Percentiles rank a stretch among this genome's conserved stretches.
These are phyloP conservation scores for Ciborinia camelliae DNA, from an alignment of 2,329 filamentous ascomycete species.

Conservation along the genomic window DNA sequence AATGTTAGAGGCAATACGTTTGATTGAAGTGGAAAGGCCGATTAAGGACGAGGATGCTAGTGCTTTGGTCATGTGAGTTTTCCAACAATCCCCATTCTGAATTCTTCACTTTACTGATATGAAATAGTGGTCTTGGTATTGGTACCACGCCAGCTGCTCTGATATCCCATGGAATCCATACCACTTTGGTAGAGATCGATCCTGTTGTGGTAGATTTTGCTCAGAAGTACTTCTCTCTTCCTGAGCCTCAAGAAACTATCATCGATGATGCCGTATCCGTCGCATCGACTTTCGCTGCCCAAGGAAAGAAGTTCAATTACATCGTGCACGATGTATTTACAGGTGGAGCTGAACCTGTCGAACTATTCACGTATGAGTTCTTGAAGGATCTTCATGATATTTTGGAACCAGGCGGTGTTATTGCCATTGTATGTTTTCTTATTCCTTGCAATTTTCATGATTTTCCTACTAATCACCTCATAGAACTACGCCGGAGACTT, in stretches of 20 bases:
- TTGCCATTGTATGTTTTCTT: slow-evolving; percentile 69
- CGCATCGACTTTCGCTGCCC: slow-evolving; percentile 46
- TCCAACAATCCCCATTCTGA: background rate
- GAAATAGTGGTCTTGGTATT: slow-evolving; percentile 74
- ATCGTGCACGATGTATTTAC: slow-evolving; percentile 98
- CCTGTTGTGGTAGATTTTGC: slow-evolving; percentile 84
- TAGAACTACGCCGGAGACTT: slow-evolving; percentile 96
- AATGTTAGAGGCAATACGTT: slow-evolving; percentile 86
- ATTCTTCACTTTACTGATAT: slow-evolving; percentile 10
- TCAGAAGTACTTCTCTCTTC: slow-evolving; percentile 75
- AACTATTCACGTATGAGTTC: slow-evolving; percentile 86
- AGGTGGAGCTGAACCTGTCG: slow-evolving; percentile 84
- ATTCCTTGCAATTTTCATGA: background rate
- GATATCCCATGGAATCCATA: slow-evolving; percentile 83
- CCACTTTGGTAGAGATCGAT: slow-evolving; percentile 93
- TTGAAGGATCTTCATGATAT: slow-evolving; percentile 66
- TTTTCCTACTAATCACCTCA: background rate
- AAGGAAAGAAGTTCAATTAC: slow-evolving; percentile 67
- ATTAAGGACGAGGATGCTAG: slow-evolving; percentile 62
- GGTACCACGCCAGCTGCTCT: slow-evolving; percentile 87
- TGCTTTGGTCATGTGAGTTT: slow-evolving; percentile 77
- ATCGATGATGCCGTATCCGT: slow-evolving; percentile 81
- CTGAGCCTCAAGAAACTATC: slow-evolving; percentile 71
- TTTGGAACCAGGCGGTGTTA: slow-evolving; percentile 72
- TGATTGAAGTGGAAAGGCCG: slow-evolving; percentile 60